Conservation (phyloP, 176 grass and related monocot genomes). For the Oryza glumipatula region DNA sequence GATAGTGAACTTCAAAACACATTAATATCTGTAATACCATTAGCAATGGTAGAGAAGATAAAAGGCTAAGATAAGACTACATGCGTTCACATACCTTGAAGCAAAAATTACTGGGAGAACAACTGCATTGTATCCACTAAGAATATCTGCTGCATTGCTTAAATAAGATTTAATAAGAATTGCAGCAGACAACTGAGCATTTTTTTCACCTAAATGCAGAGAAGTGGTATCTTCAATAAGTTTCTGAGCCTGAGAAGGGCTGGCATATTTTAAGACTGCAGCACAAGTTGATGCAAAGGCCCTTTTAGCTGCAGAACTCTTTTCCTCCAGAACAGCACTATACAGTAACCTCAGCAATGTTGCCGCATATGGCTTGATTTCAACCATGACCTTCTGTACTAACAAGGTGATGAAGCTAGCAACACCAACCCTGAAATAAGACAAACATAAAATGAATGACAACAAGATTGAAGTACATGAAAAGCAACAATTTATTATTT, state of each 20-base stretch:
- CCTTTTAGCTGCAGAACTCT: slow-evolving; percentile 70
- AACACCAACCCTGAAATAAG: slow-evolving; percentile 83
- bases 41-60: slow-evolving; percentile 27
- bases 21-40: slow-evolving; percentile 29
- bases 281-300: slow-evolving; percentile 91
- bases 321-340: slow-evolving; percentile 85
- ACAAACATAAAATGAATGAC: slow-evolving; percentile 8
- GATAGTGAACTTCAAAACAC: slow-evolving; percentile 8
- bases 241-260: slow-evolving; percentile 74
- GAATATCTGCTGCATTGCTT: slow-evolving; percentile 75
- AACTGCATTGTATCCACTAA: slow-evolving; percentile 74
- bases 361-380: slow-evolving; percentile 74
- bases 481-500: slow-evolving; percentile 23
- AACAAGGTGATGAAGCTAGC: slow-evolving; percentile 93
- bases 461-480: slow-evolving; percentile 34
- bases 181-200: slow-evolving; percentile 82
- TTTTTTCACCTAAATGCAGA: slow-evolving; percentile 88
- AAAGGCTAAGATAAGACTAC: slow-evolving; percentile 1
- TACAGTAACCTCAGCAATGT: slow-evolving; percentile 71
- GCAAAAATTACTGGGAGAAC: slow-evolving; percentile 89
- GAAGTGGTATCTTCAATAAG: slow-evolving; percentile 86
- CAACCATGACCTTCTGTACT: slow-evolving; percentile 74
- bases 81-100: slow-evolving; percentile 72
- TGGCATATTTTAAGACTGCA: slow-evolving; percentile 78
- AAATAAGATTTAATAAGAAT: slow-evolving; percentile 90